A percentile compares a stretch with the other conserved stretches of the same genome.
Evolutionary conservation across 1,284 basidiomycete species (phyloP).

Genomic region (Grifola frondosa): DNA sequence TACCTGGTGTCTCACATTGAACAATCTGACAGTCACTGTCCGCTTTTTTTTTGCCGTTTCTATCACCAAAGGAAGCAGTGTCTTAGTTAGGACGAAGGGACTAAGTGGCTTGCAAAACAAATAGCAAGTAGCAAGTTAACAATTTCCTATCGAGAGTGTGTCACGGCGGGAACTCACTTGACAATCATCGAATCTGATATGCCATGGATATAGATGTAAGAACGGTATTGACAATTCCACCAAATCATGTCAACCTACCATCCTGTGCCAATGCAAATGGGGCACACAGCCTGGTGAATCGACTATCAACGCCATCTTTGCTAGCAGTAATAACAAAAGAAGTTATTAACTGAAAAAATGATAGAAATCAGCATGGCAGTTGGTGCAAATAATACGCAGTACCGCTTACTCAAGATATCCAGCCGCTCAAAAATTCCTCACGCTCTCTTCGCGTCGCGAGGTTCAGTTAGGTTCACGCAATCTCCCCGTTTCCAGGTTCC

Average conservation of each 20-base stretch:
- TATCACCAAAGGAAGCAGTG: constrained; percentile 47
- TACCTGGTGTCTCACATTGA: too few relatives aligned
- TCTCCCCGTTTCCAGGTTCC: constrained; percentile 33
- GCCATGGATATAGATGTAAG: too few relatives aligned
- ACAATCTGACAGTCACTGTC: constrained; percentile 53
- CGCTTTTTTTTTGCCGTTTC: constrained; percentile 43
- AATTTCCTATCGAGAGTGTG: too few relatives aligned
- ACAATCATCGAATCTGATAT: constrained; percentile 40
- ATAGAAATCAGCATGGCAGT: neutral
- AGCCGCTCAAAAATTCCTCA: constrained; percentile 45
- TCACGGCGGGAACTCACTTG: too few relatives aligned
- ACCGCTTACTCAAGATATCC: constrained; percentile 44
- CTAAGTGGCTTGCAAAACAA: constrained; percentile 28
- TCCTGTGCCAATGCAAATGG: too few relatives aligned
- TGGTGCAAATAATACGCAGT: too few relatives aligned
- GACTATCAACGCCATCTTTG: too few relatives aligned
- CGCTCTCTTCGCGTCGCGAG: constrained; percentile 44
- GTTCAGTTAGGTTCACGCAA: constrained; percentile 49
- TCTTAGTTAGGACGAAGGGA: constrained; percentile 47
- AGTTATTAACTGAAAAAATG: constrained; percentile 10
- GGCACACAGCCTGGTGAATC: too few relatives aligned
- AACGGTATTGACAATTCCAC: too few relatives aligned
- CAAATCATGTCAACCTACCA: too few relatives aligned
- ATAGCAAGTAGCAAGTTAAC: neutral
- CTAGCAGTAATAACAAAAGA: too few relatives aligned